Percentiles rank a stretch among this genome's conserved stretches.
Conservation (phyloP, 768 basidiomycete genomes). For the Pisolithus orientalis region DNA sequence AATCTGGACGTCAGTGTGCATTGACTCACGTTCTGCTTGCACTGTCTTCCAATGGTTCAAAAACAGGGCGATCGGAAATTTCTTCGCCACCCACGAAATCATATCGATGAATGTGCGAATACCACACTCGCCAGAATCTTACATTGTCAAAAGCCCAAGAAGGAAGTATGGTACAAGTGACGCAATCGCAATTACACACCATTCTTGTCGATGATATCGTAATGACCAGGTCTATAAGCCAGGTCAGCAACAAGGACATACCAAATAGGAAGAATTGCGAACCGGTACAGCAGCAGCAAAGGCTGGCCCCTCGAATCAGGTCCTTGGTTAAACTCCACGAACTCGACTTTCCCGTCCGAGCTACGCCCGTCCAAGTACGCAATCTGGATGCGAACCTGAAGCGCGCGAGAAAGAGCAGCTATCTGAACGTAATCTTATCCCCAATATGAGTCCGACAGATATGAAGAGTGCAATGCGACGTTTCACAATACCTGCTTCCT, state of each 20-base stretch:
- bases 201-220: constrained; percentile 50
- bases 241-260: neutral
- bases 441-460: neutral
- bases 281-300: constrained; percentile 73
- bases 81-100: too few species aligned
- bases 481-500: constrained; percentile 57
- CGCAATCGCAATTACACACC: neutral
- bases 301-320: constrained; percentile 35
- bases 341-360: constrained; percentile 47
- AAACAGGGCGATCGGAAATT: too few species aligned
- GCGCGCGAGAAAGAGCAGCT: constrained; percentile 62
- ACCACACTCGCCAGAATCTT: too few species aligned
- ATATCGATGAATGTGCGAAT: too few species aligned
- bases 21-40: too few species aligned
- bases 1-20: too few species aligned
- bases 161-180: neutral
- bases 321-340: constrained; percentile 57
- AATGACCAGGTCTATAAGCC: constrained; percentile 73
- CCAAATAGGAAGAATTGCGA: constrained; percentile 13
- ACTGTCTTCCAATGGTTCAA: too few species aligned
- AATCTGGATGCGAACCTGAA: constrained; percentile 62
- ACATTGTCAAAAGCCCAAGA: neutral
- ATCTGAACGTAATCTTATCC: constrained; percentile 74
- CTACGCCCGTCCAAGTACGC: constrained; percentile 76
- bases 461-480: neutral